These are phyloP conservation scores for Clathrospora elynae DNA, from an alignment of 2,329 filamentous ascomycete species.

Conservation along the genomic window DNA sequence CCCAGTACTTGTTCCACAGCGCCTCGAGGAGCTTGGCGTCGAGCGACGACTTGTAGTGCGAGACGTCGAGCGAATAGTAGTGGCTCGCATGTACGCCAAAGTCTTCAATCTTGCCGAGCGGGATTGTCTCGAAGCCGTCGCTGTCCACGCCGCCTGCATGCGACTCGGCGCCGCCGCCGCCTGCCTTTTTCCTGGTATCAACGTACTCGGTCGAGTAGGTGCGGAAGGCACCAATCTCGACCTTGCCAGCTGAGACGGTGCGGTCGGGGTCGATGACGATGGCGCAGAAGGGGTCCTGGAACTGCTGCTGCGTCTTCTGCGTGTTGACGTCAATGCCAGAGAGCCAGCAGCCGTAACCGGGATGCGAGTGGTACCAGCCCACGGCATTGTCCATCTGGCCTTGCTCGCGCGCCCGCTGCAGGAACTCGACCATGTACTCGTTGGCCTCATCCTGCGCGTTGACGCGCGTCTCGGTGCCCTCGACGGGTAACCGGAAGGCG, in stretches of 20 bases:
- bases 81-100: slow-evolving; percentile 90
- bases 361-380: slow-evolving; percentile 98
- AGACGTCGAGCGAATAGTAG: slow-evolving; percentile 90
- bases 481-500: slow-evolving; percentile 89
- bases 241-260: slow-evolving; percentile 91
- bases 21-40: slow-evolving; percentile 85
- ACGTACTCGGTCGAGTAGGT: slow-evolving; percentile 78
- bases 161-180: slow-evolving; percentile 25
- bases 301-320: slow-evolving; percentile 81
- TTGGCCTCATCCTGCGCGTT: slow-evolving; percentile 96
- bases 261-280: slow-evolving; percentile 96
- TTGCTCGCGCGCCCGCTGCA: slow-evolving; percentile 74
- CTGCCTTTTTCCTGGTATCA: slow-evolving; percentile 51
- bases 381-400: slow-evolving; percentile 88
- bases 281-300: slow-evolving; percentile 88
- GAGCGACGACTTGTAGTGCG: slow-evolving; percentile 91
- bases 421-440: slow-evolving; percentile 92
- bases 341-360: slow-evolving; percentile 97
- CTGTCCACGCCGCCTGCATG: slow-evolving; percentile 49
- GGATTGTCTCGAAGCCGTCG: slow-evolving; percentile 76
- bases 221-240: slow-evolving; percentile 95
- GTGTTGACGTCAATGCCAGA: slow-evolving; percentile 94
- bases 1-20: slow-evolving; percentile 99
- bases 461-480: slow-evolving; percentile 97
- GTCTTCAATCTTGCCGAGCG: slow-evolving; percentile 90